phyloP scores from a whole-genome alignment of 805 yeast species.

The Millerozyma acaciae region DNA sequence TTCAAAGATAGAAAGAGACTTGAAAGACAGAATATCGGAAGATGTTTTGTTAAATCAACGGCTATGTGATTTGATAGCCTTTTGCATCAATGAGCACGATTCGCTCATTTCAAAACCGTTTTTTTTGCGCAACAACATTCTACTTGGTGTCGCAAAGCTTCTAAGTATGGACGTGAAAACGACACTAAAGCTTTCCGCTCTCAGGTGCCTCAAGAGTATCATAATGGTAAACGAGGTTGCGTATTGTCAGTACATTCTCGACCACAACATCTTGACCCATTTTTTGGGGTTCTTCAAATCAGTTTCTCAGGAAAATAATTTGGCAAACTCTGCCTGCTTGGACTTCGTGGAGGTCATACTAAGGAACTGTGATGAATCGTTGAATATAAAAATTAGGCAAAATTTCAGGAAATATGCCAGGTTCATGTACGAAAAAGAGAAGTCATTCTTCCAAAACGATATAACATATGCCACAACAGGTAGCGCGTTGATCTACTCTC shows the following conservation, averaged over 20 bases:
- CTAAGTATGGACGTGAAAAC: conserved; percentile 40
- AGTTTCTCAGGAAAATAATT: conserved; percentile 50
- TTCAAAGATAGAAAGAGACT: conserved; percentile 3
- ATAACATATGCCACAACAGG: conserved; percentile 30
- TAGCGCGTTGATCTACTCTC: conserved; percentile 19
- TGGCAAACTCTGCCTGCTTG: conserved; percentile 72
- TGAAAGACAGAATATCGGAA: conserved; percentile 6
- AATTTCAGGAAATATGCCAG: conserved; percentile 28
- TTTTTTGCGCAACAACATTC: conserved; percentile 54
- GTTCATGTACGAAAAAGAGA: conserved; percentile 30
- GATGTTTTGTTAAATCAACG: conserved; percentile 49
- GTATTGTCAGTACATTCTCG: conserved; percentile 54
- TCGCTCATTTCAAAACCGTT: conserved; percentile 55
- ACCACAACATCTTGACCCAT: conserved; percentile 47
- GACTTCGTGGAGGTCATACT: conserved; percentile 54
- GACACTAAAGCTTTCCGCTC: conserved; percentile 60
- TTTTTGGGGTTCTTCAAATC: conserved; percentile 48
- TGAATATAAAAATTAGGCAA: conserved; percentile 10
- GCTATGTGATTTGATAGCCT: conserved; percentile 67
- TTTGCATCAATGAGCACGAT: conserved; percentile 66
- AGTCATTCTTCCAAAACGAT: conserved; percentile 19
- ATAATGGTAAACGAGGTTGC: conserved; percentile 59
- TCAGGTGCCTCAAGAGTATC: conserved; percentile 64
- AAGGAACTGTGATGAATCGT: conserved; percentile 19
- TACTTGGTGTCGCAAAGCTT: conserved; percentile 52